Evolutionary conservation across 495 filamentous ascomycete species (phyloP).

Genomic region (Aspergillus asperescens): DNA sequence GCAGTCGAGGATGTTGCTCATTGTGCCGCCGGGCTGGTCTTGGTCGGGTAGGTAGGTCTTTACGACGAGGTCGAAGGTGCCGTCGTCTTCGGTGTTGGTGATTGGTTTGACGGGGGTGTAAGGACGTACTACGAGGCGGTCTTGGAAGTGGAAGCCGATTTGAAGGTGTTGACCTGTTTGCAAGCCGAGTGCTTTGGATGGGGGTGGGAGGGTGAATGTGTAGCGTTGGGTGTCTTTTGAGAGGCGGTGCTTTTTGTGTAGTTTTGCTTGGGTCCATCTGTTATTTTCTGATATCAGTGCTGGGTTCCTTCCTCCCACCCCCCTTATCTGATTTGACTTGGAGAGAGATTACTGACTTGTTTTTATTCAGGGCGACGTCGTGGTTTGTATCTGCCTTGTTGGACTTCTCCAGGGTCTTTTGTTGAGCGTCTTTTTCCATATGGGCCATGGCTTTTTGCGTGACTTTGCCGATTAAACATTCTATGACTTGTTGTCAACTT

Average conservation of each 20-base stretch:
- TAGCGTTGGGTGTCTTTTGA: slow-evolving; percentile 35
- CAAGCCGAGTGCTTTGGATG: slow-evolving; percentile 32
- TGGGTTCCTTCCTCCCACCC: neutral
- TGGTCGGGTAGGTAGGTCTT: slow-evolving; percentile 33
- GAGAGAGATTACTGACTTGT: neutral
- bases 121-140: slow-evolving; percentile 33
- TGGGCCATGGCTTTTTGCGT: neutral
- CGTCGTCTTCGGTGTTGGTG: slow-evolving; percentile 33
- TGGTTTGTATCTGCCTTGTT: neutral
- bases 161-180: slow-evolving; percentile 42
- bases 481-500: neutral
- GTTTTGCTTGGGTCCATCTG: slow-evolving; percentile 15
- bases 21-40: slow-evolving; percentile 29
- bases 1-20: slow-evolving; percentile 37
- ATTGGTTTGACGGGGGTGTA: slow-evolving; percentile 39
- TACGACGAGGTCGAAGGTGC: slow-evolving; percentile 38
- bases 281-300: neutral
- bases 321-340: too few species aligned
- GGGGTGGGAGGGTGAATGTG: slow-evolving; percentile 34
- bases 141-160: slow-evolving; percentile 34
- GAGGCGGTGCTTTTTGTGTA: slow-evolving; percentile 16
- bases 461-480: neutral
- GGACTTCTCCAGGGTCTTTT: neutral
- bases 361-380: neutral
- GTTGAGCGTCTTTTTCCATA: neutral